Conservation (phyloP, 1,284 basidiomycete species). For the Rhodotorula sp. region DNA sequence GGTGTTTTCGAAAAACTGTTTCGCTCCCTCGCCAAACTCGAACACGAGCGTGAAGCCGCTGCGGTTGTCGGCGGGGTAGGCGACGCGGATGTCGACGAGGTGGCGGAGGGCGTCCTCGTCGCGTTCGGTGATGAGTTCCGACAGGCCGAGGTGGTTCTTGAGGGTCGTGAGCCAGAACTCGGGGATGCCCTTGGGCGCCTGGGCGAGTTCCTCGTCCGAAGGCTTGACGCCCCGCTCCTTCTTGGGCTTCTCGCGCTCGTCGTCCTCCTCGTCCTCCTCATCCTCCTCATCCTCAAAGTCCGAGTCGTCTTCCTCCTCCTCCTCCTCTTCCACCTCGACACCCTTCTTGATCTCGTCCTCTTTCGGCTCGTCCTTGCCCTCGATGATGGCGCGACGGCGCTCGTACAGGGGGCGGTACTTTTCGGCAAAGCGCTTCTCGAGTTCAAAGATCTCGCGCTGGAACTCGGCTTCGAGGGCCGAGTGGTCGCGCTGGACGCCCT, state of each 20-base stretch:
- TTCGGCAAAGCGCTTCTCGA: slow-evolving; percentile 95
- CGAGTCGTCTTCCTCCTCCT: slow-evolving; percentile 56
- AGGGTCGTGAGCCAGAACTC: slow-evolving; percentile 98
- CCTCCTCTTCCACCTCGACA: slow-evolving; percentile 60
- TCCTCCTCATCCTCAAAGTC: slow-evolving; percentile 52
- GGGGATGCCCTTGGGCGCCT: slow-evolving; percentile 67
- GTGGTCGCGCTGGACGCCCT: slow-evolving; percentile 92
- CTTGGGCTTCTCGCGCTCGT: slow-evolving; percentile 39
- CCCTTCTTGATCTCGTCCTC: slow-evolving; percentile 80
- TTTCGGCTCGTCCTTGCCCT: slow-evolving; percentile 72
- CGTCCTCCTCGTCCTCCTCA: slow-evolving; percentile 51
- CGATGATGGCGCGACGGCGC: slow-evolving; percentile 79
- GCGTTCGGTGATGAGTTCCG: slow-evolving; percentile 87
- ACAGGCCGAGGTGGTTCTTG: slow-evolving; percentile 82
- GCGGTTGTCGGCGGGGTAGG: slow-evolving; percentile 60
- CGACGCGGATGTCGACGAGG: slow-evolving; percentile 67
- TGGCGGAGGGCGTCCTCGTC: slow-evolving; percentile 72
- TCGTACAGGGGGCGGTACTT: slow-evolving; percentile 85
- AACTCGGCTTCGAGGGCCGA: slow-evolving; percentile 91
- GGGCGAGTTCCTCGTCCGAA: slow-evolving; percentile 48
- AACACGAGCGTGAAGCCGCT: slow-evolving; percentile 91
- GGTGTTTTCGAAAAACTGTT: slow-evolving; percentile 85
- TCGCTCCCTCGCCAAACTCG: slow-evolving; percentile 63
- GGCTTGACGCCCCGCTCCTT: slow-evolving; percentile 37
- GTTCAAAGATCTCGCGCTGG: slow-evolving; percentile 92